Evolutionary conservation across 2,329 filamentous ascomycete genomes (phyloP), one percentile per base, ranked within the genome.

Genomic region (Cadophora sp.): DNA sequence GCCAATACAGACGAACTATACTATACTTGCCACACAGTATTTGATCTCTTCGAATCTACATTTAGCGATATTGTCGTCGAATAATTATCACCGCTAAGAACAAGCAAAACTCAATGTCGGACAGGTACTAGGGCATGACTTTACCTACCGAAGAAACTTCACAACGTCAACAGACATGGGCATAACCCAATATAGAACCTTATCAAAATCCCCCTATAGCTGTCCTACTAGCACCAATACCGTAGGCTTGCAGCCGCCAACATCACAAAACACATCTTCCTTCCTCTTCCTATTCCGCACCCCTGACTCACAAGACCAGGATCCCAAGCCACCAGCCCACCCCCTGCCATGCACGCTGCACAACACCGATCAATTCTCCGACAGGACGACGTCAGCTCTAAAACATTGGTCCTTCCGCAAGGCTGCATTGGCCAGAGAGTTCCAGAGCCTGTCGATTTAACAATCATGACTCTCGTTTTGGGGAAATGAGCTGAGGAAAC

Each of bases 261-360:
- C 29, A 58, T 22, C 19, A 3, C 9, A 6, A 58, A 37, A 22
- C 9, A 24, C 22, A 24, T 24, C 55, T 37, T 61, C 58, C 40
- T 61, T 46, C 58, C 58, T 40, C 40, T 61, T 46, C 58, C 58
- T 40, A 27, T 61, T 61, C 37, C 26, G 22, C 34, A 61, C 37
- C 58, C 58, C 58, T 61, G 22, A 43, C 34, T 29, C 9, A 5
- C 58, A 29, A 61, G 31, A n/a, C 58, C 58, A 61, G 55, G 55
- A 37, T 58, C 19, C 5, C 26, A 43, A 46, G 34, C 40, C 58
- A 61, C 58, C 40, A 26, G 8, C 37, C 34, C 24, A 31, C 56
- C 24, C 56, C 58, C 58, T 61, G 34, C 34, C 37, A 37, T 46
- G 40, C 37, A 61, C 29, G n/a, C 55, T 58, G 55, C 55, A 58